These are phyloP conservation scores for Trichoderma parareesei DNA, from an alignment of 495 filamentous ascomycete genomes.

Conservation along the genomic window DNA sequence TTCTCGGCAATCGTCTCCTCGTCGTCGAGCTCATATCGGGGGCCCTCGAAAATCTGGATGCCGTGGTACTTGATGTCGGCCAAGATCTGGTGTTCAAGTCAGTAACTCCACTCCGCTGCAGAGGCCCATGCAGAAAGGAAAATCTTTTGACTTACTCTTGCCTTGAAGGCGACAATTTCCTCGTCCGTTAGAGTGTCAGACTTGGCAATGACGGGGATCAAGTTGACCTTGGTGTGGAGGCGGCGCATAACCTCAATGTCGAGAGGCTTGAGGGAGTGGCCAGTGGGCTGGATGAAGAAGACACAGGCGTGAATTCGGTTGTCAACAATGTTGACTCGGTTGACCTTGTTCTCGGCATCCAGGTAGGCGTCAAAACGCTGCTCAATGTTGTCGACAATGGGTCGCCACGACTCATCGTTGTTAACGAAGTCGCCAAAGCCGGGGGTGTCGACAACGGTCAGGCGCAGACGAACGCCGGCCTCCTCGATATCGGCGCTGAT, in stretches of 20 bases:
- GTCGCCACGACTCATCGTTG: conserved; percentile 98
- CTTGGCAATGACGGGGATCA: conserved; percentile 98
- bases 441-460: conserved; percentile 96
- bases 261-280: conserved; percentile 97
- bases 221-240: conserved; percentile 98
- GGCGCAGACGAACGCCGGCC: conserved; percentile 91
- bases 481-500: conserved; percentile 99
- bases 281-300: conserved; percentile 98
- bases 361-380: conserved; percentile 96
- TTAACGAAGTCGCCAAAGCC: conserved; percentile 99
- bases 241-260: conserved; percentile 99
- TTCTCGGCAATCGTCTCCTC: conserved; percentile 99
- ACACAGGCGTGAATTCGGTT: conserved; percentile 98
- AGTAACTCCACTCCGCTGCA: conserved; percentile 5
- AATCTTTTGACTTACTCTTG: conserved; percentile 57
- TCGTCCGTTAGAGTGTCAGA: conserved; percentile 96
- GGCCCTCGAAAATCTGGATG: conserved; percentile 98
- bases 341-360: conserved; percentile 99
- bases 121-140: neutral
- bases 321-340: conserved; percentile 98
- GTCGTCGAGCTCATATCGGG: conserved; percentile 95
- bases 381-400: conserved; percentile 99
- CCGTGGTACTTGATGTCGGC: conserved; percentile 93
- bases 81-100: conserved; percentile 61
- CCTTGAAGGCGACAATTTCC: conserved; percentile 88